Evolutionary conservation across 1,284 basidiomycete species (phyloP).

Genomic region (Sanghuangporus weigelae): DNA sequence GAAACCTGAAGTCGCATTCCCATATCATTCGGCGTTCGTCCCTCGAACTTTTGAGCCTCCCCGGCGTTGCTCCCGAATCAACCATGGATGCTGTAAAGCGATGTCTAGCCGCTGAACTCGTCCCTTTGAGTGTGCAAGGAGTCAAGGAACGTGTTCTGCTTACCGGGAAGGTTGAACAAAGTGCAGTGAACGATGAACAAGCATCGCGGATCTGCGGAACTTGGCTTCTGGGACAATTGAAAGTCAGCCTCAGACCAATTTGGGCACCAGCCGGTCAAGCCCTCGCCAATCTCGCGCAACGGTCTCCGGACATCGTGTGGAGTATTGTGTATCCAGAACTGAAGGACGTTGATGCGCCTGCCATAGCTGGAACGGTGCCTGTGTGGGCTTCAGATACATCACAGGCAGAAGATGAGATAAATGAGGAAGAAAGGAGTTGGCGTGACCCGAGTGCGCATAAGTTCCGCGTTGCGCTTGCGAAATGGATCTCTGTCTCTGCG

Average conservation of each 20-base stretch:
- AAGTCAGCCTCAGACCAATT: conserved; percentile 85
- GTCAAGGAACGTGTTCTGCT: conserved; percentile 77
- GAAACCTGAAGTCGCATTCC: conserved; percentile 47
- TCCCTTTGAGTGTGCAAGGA: conserved; percentile 69
- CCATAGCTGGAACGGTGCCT: conserved; percentile 20
- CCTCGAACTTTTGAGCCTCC: conserved; percentile 43
- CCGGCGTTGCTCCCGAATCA: conserved; percentile 15
- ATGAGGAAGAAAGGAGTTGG: conserved; percentile 70
- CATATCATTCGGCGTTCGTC: conserved; percentile 47
- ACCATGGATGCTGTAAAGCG: conserved; percentile 52
- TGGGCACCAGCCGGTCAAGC: conserved; percentile 81
- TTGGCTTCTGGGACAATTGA: conserved; percentile 82
- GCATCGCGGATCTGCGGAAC: conserved; percentile 50
- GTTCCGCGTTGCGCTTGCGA: conserved; percentile 38
- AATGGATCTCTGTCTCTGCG: conserved; percentile 36
- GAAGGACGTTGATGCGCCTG: conserved; percentile 23
- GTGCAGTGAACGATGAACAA: conserved; percentile 47
- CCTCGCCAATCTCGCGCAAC: conserved; percentile 51
- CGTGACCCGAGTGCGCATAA: conserved; percentile 68
- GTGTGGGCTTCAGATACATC: conserved; percentile 22
- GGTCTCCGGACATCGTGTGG: conserved; percentile 74
- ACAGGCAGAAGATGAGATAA: conserved; percentile 35
- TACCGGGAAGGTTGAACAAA: conserved; percentile 56
- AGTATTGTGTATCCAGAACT: conserved; percentile 61
- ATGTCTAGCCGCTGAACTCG: conserved; percentile 70